Evolutionary conservation across 805 yeast species (phyloP), one percentile per base, ranked within the genome.

Genomic region (Barnettozyma californica): DNA sequence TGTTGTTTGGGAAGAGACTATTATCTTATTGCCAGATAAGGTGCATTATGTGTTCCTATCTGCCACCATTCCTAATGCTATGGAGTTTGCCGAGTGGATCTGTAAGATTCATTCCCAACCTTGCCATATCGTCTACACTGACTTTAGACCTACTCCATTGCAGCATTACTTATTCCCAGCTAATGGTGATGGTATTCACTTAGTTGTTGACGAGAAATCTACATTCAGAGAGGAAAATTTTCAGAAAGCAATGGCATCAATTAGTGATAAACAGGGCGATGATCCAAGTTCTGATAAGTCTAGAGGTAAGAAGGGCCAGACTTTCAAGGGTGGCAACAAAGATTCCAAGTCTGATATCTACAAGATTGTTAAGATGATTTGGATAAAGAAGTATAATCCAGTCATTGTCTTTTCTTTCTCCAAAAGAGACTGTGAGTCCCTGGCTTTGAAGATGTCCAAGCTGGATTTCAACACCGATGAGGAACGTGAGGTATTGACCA

Each of bases 1-100:
- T 66, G 99, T 94, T 46, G 99, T 94, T 33, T 94, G 99, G 99
- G 99, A 94, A 70, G 99, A 94, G 68, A 92, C 98, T 14, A 92
- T 94, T 55, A 94, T 94, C 50, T 72, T 94, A 63, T 74, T 94
- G 39, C 99, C 99, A 4, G 97, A 95, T 59, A 91, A 91, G 73
- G 97, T 94, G 16, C 92, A 87, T 56, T 89, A 91, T 61, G 97
- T 92, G 3, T 87, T 92, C 60, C 70, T 92, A 54, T 90, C 97
- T 13, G 98, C 98, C 43, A 92, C 99, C 1, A 92, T 92, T 57
- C 99, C 99, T 23, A 92, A 92, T 64, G 97, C 98, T 1, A 86
- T 88, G 91, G 97, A 92, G 65, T 92, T 92, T 72, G 97, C 98
- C 10, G 96, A 92, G 68, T 94, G 99, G 99, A 88, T 94, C 50